Conservation (phyloP, 768 basidiomycete species). For the Podaxis sp. region DNA sequence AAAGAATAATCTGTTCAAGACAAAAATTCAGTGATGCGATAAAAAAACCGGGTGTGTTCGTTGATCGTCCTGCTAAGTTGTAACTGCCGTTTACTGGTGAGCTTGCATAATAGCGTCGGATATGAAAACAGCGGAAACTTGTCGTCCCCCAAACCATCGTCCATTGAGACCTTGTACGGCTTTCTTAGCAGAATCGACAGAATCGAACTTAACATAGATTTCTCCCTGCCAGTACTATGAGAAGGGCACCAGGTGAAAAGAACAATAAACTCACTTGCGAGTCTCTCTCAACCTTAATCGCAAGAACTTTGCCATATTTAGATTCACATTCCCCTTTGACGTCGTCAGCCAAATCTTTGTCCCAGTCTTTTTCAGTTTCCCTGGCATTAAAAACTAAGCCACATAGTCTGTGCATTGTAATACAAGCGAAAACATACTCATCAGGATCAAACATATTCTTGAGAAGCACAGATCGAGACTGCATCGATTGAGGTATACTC, state of each 20-base stretch:
- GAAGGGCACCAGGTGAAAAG: conserved; percentile 9
- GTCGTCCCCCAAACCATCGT: conserved; percentile 95
- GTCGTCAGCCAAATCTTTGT: conserved; percentile 93
- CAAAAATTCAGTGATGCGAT: conserved; percentile 30
- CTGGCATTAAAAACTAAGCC: conserved; percentile 35
- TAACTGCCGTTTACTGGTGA: conserved; percentile 53
- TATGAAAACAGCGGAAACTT: conserved; percentile 84
- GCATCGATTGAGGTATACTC: conserved; percentile 80
- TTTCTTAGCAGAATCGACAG: conserved; percentile 74
- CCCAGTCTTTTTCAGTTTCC: conserved; percentile 96
- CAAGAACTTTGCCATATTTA: conserved; percentile 85
- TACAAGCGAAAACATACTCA: conserved; percentile 56
- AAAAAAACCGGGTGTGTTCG: neutral
- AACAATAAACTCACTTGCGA: conserved; percentile 62
- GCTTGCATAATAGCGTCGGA: conserved; percentile 94
- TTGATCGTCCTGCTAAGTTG: neutral
- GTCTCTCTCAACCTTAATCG: conserved; percentile 93
- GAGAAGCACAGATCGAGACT: conserved; percentile 85
- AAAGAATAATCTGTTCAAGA: conserved; percentile 27
- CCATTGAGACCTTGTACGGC: conserved; percentile 91
- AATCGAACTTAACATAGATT: conserved; percentile 91
- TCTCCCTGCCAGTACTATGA: conserved; percentile 66
- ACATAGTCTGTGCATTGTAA: neutral
- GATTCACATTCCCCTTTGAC: conserved; percentile 91
- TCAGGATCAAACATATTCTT: conserved; percentile 99